phyloP scores from a whole-genome alignment of 163 green algal species.

The Chloroidium sp. region DNA sequence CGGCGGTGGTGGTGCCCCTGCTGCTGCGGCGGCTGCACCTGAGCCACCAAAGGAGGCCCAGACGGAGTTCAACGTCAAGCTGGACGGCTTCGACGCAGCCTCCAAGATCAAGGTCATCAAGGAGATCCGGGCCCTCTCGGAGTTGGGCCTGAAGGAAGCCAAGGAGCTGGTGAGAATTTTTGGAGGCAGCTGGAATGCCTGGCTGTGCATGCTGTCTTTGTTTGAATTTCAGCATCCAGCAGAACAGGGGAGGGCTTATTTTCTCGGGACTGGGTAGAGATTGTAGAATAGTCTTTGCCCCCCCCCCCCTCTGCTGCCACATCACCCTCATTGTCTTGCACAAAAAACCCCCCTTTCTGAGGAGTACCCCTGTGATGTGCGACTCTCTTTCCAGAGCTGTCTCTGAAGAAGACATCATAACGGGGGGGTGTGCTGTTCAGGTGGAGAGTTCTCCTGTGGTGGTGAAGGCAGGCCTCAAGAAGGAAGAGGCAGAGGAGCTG shows the following conservation, averaged over 20 bases:
- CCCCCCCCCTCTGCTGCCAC: no score
- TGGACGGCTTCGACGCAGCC: slow-evolving; percentile 80
- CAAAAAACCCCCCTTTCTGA: no score
- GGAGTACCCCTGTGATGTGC: no score
- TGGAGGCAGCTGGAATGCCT: no score
- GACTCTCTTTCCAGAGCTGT: background rate
- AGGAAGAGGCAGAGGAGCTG: slow-evolving; percentile 90
- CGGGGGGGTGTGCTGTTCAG: slow-evolving; percentile 21
- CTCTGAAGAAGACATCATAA: background rate
- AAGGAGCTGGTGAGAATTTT: slow-evolving; percentile 81
- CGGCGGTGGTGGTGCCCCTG: slow-evolving; percentile 11
- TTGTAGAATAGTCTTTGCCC: no score
- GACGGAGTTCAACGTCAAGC: slow-evolving; percentile 91
- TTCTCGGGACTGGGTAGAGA: no score
- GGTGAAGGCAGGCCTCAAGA: slow-evolving; percentile 84
- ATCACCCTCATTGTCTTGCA: no score
- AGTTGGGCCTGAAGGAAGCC: slow-evolving; percentile 92
- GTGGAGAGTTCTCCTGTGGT: slow-evolving; percentile 83
- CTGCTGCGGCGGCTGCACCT: slow-evolving; percentile 11
- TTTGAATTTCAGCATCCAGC: no score
- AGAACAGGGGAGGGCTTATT: no score
- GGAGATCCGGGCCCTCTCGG: slow-evolving; percentile 84
- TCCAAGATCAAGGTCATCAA: slow-evolving; percentile 99
- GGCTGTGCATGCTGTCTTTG: no score
- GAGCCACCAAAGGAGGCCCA: slow-evolving; percentile 37